phyloP scores from a whole-genome alignment of 2,329 filamentous ascomycete species.

The Penicillium oxalicum region DNA sequence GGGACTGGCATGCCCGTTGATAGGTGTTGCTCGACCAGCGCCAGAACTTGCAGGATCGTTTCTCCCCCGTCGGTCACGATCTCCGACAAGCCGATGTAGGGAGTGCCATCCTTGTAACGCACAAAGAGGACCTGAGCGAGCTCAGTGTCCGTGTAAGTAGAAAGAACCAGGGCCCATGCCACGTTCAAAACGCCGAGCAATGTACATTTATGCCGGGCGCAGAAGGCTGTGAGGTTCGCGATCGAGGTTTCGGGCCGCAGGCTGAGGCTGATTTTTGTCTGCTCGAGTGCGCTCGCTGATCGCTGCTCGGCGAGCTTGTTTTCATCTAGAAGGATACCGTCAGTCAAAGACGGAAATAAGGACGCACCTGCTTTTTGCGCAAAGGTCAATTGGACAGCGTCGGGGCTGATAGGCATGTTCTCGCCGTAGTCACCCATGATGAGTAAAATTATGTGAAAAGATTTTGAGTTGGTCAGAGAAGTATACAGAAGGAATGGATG shows the following conservation, averaged over 20 bases:
- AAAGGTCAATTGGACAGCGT: background rate
- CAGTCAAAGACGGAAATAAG: conserved; percentile 2
- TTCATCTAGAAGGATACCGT: conserved; percentile 2
- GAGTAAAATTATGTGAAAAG: background rate
- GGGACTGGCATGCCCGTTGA: background rate
- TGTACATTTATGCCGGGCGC: background rate
- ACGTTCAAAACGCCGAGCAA: conserved; percentile 1
- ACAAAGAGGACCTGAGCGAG: background rate
- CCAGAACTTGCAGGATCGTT: background rate
- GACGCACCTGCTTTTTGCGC: conserved; percentile 1
- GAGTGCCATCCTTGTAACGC: background rate
- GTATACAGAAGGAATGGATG: too few species aligned
- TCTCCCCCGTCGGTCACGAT: conserved; percentile 1
- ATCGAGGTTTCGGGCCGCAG: conserved; percentile 1
- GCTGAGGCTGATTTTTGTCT: conserved; percentile 1
- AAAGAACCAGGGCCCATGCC: conserved; percentile 1
- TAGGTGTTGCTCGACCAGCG: background rate
- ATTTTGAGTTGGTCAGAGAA: too few species aligned
- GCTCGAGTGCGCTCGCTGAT: background rate
- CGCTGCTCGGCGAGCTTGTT: background rate
- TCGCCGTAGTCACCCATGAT: conserved; percentile 3
- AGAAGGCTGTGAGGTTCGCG: background rate
- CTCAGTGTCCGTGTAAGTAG: conserved; percentile 1
- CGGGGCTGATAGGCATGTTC: background rate
- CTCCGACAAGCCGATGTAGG: conserved; percentile 1